phyloP scores from a whole-genome alignment of 768 basidiomycete genomes.

The Mycena crocata region DNA sequence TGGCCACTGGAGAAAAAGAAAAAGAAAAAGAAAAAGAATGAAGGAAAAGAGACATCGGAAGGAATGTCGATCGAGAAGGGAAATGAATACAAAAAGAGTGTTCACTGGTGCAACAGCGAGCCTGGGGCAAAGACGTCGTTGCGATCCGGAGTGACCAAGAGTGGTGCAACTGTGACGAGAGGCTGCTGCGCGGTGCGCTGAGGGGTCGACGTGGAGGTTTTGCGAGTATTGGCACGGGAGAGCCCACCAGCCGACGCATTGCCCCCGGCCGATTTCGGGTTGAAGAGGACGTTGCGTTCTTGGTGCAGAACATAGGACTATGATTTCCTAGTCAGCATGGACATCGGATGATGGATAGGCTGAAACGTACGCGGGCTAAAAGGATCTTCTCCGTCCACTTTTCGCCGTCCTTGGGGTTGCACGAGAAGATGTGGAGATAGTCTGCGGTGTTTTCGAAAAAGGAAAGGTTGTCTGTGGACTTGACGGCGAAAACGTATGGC shows the following conservation, averaged over 20 bases:
- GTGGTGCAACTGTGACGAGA: constrained; percentile 59
- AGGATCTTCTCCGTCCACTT: constrained; percentile 86
- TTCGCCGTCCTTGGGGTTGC: constrained; percentile 77
- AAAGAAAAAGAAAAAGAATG: constrained; percentile 6
- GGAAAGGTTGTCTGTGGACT: constrained; percentile 87
- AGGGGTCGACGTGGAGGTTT: constrained; percentile 42
- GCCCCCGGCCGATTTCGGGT: constrained; percentile 48
- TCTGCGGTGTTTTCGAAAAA: constrained; percentile 91
- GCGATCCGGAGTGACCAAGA: constrained; percentile 45
- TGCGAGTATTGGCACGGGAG: constrained; percentile 54
- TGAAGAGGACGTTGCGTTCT: constrained; percentile 78
- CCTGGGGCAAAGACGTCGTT: constrained; percentile 77
- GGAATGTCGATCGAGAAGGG: background rate
- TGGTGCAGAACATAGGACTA: constrained; percentile 89
- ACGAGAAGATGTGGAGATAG: constrained; percentile 89
- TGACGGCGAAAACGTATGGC: constrained; percentile 85
- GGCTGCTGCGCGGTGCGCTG: constrained; percentile 57
- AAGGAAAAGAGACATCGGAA: background rate
- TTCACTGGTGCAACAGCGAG: constrained; percentile 72
- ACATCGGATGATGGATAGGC: background rate
- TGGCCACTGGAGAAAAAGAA: constrained; percentile 1
- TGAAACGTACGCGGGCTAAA: constrained; percentile 77
- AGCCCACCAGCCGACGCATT: constrained; percentile 46
- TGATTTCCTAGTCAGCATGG: constrained; percentile 26
- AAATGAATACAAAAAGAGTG: constrained; percentile 23